Percentiles rank a stretch among this genome's conserved stretches.
Conservation (phyloP, 2,329 filamentous ascomycete species). For the Dendryphion nanum region DNA sequence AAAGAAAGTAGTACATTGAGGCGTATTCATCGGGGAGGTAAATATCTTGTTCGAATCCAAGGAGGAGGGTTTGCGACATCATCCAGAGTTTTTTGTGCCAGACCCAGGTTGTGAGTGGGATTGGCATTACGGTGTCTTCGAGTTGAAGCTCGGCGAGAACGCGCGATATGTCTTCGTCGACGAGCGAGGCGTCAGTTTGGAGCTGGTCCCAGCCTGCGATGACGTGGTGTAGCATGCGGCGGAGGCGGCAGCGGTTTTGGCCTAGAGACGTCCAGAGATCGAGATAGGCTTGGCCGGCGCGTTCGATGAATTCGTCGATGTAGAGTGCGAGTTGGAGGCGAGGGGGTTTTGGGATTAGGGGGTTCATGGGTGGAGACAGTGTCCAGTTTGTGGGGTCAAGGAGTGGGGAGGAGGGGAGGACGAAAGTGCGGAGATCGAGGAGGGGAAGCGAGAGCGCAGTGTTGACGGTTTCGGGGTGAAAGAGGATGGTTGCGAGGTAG, state of each 20-base stretch:
- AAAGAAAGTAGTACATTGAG: conserved; percentile 75
- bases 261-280: conserved; percentile 82
- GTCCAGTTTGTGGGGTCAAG: conserved; percentile 74
- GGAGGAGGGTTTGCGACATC: conserved; percentile 82
- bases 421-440: conserved; percentile 74
- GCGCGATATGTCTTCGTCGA: conserved; percentile 47
- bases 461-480: conserved; percentile 62
- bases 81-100: conserved; percentile 87
- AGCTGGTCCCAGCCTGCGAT: conserved; percentile 81
- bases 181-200: conserved; percentile 63
- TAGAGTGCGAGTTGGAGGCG: conserved; percentile 65
- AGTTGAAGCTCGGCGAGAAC: conserved; percentile 33
- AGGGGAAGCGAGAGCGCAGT: conserved; percentile 74
- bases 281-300: conserved; percentile 67
- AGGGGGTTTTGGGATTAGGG: conserved; percentile 62
- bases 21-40: conserved; percentile 83
- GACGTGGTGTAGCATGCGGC: conserved; percentile 84
- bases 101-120: conserved; percentile 82
- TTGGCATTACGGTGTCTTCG: conserved; percentile 55
- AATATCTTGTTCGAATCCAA: conserved; percentile 90
- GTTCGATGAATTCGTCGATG: conserved; percentile 67
- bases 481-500: conserved; percentile 72
- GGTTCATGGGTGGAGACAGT: conserved; percentile 56
- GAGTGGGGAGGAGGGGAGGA: conserved; percentile 69
- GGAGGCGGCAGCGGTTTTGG: conserved; percentile 84